These are phyloP conservation scores for Steccherinum ochraceum DNA, from an alignment of 768 basidiomycete species.

Conservation along the genomic window DNA sequence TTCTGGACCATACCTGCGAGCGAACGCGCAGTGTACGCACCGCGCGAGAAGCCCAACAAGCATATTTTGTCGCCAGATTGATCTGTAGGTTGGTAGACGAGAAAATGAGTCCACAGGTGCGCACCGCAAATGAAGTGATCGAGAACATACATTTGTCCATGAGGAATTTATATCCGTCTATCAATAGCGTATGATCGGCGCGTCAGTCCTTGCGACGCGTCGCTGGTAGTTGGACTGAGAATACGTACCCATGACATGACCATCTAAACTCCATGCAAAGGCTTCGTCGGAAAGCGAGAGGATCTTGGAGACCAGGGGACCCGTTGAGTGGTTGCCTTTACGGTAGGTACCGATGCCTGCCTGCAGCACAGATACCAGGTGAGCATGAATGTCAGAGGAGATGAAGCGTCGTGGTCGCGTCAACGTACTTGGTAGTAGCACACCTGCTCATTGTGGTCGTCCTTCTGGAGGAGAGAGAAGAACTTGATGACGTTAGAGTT, in stretches of 20 bases:
- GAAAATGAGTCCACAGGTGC: too few relatives aligned
- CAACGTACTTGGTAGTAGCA: constrained; percentile 47
- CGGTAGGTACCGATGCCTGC: constrained; percentile 53
- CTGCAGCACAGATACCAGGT: constrained; percentile 18
- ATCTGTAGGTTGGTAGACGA: constrained; percentile 29
- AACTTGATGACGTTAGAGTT: constrained; percentile 42
- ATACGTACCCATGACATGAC: constrained; percentile 38
- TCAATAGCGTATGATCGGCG: neutral
- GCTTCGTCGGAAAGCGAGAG: constrained; percentile 40
- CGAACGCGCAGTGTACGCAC: constrained; percentile 46
- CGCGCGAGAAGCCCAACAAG: constrained; percentile 63
- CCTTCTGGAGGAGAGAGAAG: constrained; percentile 42
- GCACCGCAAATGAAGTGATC: neutral
- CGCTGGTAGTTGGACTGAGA: too few relatives aligned
- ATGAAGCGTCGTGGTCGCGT: neutral
- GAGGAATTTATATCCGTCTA: constrained; percentile 51
- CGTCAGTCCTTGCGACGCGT: too few relatives aligned
- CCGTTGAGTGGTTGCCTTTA: constrained; percentile 33
- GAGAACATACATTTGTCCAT: constrained; percentile 50
- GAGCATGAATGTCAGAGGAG: neutral
- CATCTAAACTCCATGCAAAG: constrained; percentile 42
- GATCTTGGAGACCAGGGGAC: constrained; percentile 34
- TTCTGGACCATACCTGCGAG: constrained; percentile 53
- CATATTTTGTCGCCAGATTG: constrained; percentile 46
- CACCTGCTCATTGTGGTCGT: constrained; percentile 41